Evolutionary conservation across 1,284 basidiomycete genomes (phyloP).

Genomic region (Pascua sp.): DNA sequence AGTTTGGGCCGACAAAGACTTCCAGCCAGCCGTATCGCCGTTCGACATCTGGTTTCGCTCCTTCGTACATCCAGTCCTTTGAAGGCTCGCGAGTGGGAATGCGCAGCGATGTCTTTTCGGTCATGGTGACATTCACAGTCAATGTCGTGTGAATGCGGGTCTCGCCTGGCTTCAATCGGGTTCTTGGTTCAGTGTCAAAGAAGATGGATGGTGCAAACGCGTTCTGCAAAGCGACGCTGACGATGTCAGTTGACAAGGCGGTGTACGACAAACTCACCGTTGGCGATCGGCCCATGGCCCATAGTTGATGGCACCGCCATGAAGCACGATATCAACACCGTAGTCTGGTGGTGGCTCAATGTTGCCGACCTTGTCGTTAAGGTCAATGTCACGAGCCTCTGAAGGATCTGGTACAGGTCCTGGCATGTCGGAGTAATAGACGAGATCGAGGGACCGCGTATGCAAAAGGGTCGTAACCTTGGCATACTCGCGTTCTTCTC

Average conservation of each 20-base stretch:
- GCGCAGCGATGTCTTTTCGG: conserved; percentile 68
- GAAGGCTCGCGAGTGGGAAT: conserved; percentile 77
- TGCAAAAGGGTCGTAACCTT: conserved; percentile 79
- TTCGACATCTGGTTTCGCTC: conserved; percentile 47
- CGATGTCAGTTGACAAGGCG: too few relatives aligned
- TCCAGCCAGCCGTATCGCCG: conserved; percentile 65
- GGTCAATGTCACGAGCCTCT: conserved; percentile 51
- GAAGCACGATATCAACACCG: conserved; percentile 77
- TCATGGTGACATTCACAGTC: conserved; percentile 73
- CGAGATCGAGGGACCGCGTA: conserved; percentile 66
- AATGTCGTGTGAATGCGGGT: conserved; percentile 73
- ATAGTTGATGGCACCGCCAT: conserved; percentile 71
- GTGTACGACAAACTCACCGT: conserved; percentile 44
- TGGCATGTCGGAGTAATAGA: conserved; percentile 72
- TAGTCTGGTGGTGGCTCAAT: conserved; percentile 85
- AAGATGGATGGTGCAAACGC: conserved; percentile 78
- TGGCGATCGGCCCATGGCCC: conserved; percentile 94
- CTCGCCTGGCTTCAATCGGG: conserved; percentile 66
- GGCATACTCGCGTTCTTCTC: conserved; percentile 67
- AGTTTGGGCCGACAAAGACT: conserved; percentile 69
- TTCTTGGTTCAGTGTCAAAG: conserved; percentile 60
- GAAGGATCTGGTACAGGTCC: conserved; percentile 43
- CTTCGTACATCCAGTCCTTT: conserved; percentile 42
- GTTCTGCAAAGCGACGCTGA: conserved; percentile 62
- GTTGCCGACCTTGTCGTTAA: conserved; percentile 70